Evolutionary conservation across 75 land plant genomes (phyloP), one percentile per base, ranked within the genome.

Genomic region (Pinus tabuliformis): DNA sequence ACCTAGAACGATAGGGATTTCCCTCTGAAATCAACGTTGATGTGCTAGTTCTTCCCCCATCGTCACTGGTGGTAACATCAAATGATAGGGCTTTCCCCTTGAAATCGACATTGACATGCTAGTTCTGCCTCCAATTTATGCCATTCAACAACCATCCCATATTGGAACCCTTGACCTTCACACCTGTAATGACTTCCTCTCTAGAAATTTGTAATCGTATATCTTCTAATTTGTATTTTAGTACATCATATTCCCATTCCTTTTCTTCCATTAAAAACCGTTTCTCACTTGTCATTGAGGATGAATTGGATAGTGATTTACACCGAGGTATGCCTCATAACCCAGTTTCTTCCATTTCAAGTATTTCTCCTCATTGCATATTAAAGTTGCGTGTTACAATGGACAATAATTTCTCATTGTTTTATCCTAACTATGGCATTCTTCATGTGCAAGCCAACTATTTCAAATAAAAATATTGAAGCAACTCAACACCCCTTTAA

Each of bases 71-170:
- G 68, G 86, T 86, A 74, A 94, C 78, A 79, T 88, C 88, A 62
- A 94, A 92, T 18, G 91, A 94, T 56, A 94, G 82, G 8, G 86
- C 81, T 57, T 94, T 90, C 39, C 86, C 84, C 58, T 66, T 76
- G 42, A 92, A 78, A 78, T 94, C 87, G 5, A 83, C 80, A 72
- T 74, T 88, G 15, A 85, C 76, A 52, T 94, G 92, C 97, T 95
- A 94, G 78, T 86, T 90, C 45, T 92, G 93, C 30, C 97, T 92
- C 97, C 97, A 92, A 76, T 88, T 94, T 58, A 91, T 56, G 33
- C 86, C 88, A 95, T 92, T 88, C 14, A 83, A 81, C 6, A 83
- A 78, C 95, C 95, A 94, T 45, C 85, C 85, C 1, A 86, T 92
- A 26, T 60, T 74, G 1, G 87, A 83, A 11, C 97, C 95, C 79